Base-by-base conservation (phyloP, 805 yeast species). In the Metschnikowia cubensis region DNA sequence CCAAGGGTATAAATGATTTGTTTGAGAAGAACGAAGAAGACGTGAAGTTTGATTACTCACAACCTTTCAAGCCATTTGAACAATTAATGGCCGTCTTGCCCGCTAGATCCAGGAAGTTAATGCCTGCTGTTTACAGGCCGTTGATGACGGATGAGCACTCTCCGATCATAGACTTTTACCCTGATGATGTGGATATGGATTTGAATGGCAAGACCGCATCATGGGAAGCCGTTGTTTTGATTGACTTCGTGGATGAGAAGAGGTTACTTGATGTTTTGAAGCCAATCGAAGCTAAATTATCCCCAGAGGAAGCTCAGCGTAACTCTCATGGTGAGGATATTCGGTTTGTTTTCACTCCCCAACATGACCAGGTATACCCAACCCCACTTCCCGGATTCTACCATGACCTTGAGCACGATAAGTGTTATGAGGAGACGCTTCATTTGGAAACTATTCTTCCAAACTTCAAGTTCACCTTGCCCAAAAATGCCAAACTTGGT, bases 21-120 rank as follows among this genome's bases (percentile, higher is more conserved):
- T 56, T 72, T 36, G 64, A 63, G 4, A 55, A 59, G 7, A 57
- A 59, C 17, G 62, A 67, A 42, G 49, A 54, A 5, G 61, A 54
- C 17, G 76, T 87, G 50, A 65, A 73, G 33, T 90, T 91, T 59
- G 82, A 84, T 14, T 66, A 75, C 56, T 91, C 96, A 6, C 65
- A 65, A 4, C 99, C 99, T 0, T 89, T 94, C 73, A 81, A 74
- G 52, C 99, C 99, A 10, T 92, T 89, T 67, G 92, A 94, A 66
- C 99, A 94, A 71, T 78, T 94, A 60, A 94, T 92, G 99, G 92
- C 96, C 17, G 99, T 94, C 20, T 74, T 94, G 57, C 99, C 99
- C 0, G 96, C 92, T 20, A 83, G 97, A 74, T 90, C 97, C 3
- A 82, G 80, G 48, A 73, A 76, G 42, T 77, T 94, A 57, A 82